These are phyloP conservation scores for Leccinum incarnatum DNA, from an alignment of 768 basidiomycete genomes.

Conservation along the genomic window DNA sequence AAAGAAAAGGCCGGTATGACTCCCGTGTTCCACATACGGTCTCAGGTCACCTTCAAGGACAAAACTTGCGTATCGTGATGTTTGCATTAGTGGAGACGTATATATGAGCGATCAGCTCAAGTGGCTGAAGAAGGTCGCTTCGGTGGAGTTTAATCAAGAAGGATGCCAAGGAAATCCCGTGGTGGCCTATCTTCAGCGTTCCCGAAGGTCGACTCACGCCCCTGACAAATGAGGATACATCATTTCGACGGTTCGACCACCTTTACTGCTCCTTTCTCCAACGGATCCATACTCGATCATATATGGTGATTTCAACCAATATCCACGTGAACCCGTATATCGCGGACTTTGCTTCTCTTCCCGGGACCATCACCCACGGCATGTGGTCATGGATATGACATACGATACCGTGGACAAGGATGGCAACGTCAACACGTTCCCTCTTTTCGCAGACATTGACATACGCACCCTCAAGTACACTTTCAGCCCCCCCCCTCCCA, in stretches of 20 bases:
- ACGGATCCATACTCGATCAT: slow-evolving; percentile 92
- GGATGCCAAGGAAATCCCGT: slow-evolving; percentile 93
- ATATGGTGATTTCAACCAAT: slow-evolving; percentile 96
- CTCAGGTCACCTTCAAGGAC: slow-evolving; percentile 88
- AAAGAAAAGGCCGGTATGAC: too few relatives aligned
- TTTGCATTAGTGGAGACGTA: slow-evolving; percentile 80
- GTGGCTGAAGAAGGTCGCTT: slow-evolving; percentile 83
- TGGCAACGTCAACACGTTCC: slow-evolving; percentile 92
- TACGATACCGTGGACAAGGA: slow-evolving; percentile 98
- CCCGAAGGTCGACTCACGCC: slow-evolving; percentile 74
- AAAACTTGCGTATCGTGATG: slow-evolving; percentile 75
- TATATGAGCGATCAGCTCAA: slow-evolving; percentile 89
- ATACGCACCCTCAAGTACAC: slow-evolving; percentile 94
- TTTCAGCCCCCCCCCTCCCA: slow-evolving; percentile 69
- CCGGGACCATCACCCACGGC: slow-evolving; percentile 96
- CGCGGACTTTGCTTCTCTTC: slow-evolving; percentile 87
- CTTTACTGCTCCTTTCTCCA: slow-evolving; percentile 85
- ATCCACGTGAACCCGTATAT: slow-evolving; percentile 99
- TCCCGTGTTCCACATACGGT: slow-evolving; percentile 79
- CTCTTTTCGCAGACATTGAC: slow-evolving; percentile 94
- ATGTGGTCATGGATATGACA: slow-evolving; percentile 99
- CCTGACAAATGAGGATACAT: slow-evolving; percentile 87
- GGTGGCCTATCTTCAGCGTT: slow-evolving; percentile 76
- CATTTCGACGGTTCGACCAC: slow-evolving; percentile 55
- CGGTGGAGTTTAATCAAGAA: slow-evolving; percentile 82